A percentile compares a stretch with the other conserved stretches of the same genome.
Evolutionary conservation across 73 alveolate species (phyloP).

Genomic region (Tetrahymena elliotti): DNA sequence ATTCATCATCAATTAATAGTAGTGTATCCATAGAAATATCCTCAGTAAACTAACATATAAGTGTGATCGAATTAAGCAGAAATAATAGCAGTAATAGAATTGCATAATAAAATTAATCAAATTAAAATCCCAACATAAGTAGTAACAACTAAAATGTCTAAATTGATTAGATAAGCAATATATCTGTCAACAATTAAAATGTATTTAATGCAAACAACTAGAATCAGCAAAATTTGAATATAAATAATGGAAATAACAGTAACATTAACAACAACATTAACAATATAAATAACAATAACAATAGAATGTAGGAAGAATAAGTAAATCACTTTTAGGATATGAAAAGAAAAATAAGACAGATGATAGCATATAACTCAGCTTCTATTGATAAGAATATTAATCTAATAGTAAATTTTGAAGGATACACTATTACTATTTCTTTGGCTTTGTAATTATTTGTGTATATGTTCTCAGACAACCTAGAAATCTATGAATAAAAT

Average conservation of each 20-base stretch:
- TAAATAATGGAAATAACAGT: neutral
- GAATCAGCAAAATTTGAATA: neutral
- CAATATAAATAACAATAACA: neutral
- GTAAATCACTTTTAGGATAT: neutral
- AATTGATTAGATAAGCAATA: neutral
- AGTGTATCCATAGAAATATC: neutral
- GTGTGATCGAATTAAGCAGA: neutral
- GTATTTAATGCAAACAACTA: neutral
- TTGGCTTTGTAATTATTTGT: neutral
- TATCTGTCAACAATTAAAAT: neutral
- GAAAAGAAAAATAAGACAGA: neutral
- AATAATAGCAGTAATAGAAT: neutral
- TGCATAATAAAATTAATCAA: neutral
- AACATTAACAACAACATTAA: neutral
- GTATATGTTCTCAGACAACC: neutral
- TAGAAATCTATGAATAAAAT: neutral
- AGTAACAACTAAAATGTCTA: neutral
- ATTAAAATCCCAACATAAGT: neutral
- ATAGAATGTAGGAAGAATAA: neutral
- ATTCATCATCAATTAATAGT: neutral
- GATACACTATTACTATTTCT: neutral
- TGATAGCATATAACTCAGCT: neutral
- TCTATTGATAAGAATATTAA: neutral
- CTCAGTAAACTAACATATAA: neutral
- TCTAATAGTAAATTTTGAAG: neutral